Evolutionary conservation across 208 protist genomes (phyloP).

Genomic region (Leishmania lainsoni): DNA sequence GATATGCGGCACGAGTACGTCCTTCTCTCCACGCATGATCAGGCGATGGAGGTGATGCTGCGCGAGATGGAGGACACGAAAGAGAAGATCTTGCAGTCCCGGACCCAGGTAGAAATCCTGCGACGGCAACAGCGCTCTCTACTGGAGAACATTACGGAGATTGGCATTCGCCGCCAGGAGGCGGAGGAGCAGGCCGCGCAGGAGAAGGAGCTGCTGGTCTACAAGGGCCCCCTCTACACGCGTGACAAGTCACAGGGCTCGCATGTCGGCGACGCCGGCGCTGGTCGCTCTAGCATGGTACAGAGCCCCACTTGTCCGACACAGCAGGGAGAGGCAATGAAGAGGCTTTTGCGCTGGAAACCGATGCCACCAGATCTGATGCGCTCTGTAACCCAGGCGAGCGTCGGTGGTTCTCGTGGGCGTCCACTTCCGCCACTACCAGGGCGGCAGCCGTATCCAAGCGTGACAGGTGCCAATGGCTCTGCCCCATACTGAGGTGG

Average conservation of each 20-base stretch:
- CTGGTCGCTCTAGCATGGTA: neutral
- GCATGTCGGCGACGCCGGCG: conserved; percentile 1
- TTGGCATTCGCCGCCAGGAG: conserved; percentile 63
- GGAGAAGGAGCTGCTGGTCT: conserved; percentile 16
- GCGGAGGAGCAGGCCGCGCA: conserved; percentile 48
- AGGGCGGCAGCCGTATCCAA: conserved; percentile 5
- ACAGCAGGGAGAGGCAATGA: conserved; percentile 55
- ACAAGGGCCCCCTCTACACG: conserved; percentile 53
- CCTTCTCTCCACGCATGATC: conserved; percentile 87
- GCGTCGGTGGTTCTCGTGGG: conserved; percentile 28
- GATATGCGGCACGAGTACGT: conserved; percentile 59
- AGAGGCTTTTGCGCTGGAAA: conserved; percentile 79
- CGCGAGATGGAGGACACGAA: conserved; percentile 80
- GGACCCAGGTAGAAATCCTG: conserved; percentile 62
- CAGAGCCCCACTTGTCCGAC: conserved; percentile 27
- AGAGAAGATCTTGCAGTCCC: conserved; percentile 53
- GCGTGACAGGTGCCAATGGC: neutral
- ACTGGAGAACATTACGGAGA: conserved; percentile 85
- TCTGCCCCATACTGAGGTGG: conserved; percentile 13
- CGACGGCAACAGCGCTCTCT: conserved; percentile 78
- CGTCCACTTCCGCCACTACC: conserved; percentile 52
- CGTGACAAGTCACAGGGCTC: conserved; percentile 28
- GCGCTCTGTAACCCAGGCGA: conserved; percentile 33
- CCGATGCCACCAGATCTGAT: conserved; percentile 66
- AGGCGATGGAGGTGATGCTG: conserved; percentile 87